Base-by-base conservation (phyloP, 2,329 filamentous ascomycete species). In the Nemania sp. region DNA sequence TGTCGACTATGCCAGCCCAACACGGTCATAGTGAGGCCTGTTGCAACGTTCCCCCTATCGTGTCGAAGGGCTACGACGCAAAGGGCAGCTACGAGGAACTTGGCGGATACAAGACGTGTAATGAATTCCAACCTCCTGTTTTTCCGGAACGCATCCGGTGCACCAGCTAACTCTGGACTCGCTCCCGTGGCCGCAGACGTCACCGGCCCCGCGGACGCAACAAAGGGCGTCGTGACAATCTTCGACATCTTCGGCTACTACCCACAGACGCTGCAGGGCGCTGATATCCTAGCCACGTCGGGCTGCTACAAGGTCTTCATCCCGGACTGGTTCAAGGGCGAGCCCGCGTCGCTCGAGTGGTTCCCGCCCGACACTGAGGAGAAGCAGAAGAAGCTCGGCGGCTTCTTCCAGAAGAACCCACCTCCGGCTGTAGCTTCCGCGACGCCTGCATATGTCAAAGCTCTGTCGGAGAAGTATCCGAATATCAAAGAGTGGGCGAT, bases 271-370 rank as follows among this genome's bases (percentile, higher is more conserved):
- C 59, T 89, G 9, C 86, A 89, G 69, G 87, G 86, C 20, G 84
- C 84, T 58, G 87, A 90, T 64, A 89, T 83, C 62, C 74, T 88
- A 20, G 77, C 82, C 39, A 75, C 74, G 40, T 75, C 77, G 56
- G 77, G 82, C 64, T 67, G 75, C 70, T 94, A 95, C 77, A 86
- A 85, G 63, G 89, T 96, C 62, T 91, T 92, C 74, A 92, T 97
- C 60, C 92, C 92, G 23, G 92, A 97, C 75, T 93, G 90, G 80
- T 96, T 96, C 77, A 81, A 89, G 56, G 91, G 90, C 69, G 79
- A 82, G 61, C 88, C 90, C 2, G 74, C 73, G 65, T 72, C 76
- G 44, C 78, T 84, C 69, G 76, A 75, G 66, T 72, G 80, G 74
- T 83, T 83, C 68, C 86, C 87, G 2, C 81, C 86, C 20, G 72